Evolutionary conservation across 2,329 filamentous ascomycete genomes (phyloP), one percentile per base, ranked within the genome.

Genomic region (Claviceps purpurea): DNA sequence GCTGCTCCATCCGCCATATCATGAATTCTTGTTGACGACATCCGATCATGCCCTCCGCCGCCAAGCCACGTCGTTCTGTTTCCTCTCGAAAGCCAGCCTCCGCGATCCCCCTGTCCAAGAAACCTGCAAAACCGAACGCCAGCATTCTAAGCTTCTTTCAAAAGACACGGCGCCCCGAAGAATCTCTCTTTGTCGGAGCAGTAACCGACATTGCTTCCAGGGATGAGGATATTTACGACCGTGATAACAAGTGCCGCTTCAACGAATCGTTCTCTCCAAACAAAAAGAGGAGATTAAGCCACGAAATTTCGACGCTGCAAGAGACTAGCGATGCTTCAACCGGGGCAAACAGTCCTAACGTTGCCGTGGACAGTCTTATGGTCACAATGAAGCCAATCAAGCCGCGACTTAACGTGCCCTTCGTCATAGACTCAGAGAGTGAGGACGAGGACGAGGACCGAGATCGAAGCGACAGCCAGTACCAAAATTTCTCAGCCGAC

Each of bases 61-160:
- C 64, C 50, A 70, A 65, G 57, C 50, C 59, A 38, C 64, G 55
- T 34, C 65, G 64, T 50, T 59, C 62, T 10, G 57, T 58, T 47
- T 66, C 64, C 6, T 65, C 66, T 26, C 64, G 57, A 55, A 70
- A 67, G 52, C 52, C 65, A 14, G 49, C 54, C 11, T 52, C 59
- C 2, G 47, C 53, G 20, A 56, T 58, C 2, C 54, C 59, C 26
- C 48, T 60, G 4, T 53, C 61, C n/a, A 69, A 67, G 57, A 70
- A 66, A 49, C 61, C 70, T 3, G 58, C 60, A 20, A 70, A 69
- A 41, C 69, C 70, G 0, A 87, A 87, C 59, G 72, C 74, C 6
- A 88, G 82, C 56, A 88, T 89, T 37, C 68, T 88, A 14, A 87
- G 68, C 56, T 89, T 88, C 65, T 89, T 89, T 63, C 82, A 85